A percentile compares a stretch with the other conserved stretches of the same genome.
Conservation (phyloP, 768 basidiomycete species). For the Scleroderma bovista region DNA sequence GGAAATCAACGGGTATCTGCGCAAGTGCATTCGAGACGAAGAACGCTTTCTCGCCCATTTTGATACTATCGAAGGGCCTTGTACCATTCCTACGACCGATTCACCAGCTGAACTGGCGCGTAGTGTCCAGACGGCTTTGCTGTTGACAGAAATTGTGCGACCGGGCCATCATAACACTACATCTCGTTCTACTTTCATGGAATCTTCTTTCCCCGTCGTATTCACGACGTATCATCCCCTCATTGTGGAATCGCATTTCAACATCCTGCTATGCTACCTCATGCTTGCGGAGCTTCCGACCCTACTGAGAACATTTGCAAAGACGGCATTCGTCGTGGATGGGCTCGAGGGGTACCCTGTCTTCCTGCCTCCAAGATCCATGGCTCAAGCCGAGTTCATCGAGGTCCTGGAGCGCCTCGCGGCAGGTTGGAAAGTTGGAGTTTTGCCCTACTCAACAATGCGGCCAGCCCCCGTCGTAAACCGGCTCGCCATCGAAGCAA, state of each 20-base stretch:
- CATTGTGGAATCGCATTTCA: conserved; percentile 83
- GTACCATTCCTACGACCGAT: conserved; percentile 9
- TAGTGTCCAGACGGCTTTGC: conserved; percentile 61
- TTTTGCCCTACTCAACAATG: conserved; percentile 50
- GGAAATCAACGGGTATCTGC: conserved; percentile 52
- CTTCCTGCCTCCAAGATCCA: conserved; percentile 80
- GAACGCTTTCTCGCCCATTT: conserved; percentile 82
- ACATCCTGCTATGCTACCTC: conserved; percentile 65
- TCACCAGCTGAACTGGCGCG: conserved; percentile 38
- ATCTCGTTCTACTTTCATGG: conserved; percentile 35
- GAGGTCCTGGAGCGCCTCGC: conserved; percentile 82
- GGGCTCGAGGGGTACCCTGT: conserved; percentile 86
- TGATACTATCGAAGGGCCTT: conserved; percentile 56
- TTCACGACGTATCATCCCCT: conserved; percentile 91
- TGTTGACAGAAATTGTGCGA: conserved; percentile 61
- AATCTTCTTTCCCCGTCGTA: conserved; percentile 38
- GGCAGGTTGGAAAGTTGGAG: conserved; percentile 65
- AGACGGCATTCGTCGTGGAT: conserved; percentile 65
- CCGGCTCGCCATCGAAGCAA: conserved; percentile 40
- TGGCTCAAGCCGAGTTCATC: conserved; percentile 86
- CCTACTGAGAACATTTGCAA: conserved; percentile 60
- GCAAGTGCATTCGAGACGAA: conserved; percentile 78
- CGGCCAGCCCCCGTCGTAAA: conserved; percentile 30
- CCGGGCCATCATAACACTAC: conserved; percentile 46
- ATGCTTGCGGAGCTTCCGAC: conserved; percentile 71